phyloP scores from a whole-genome alignment of 2,329 filamentous ascomycete species.

The Xylariaceae sp. region DNA sequence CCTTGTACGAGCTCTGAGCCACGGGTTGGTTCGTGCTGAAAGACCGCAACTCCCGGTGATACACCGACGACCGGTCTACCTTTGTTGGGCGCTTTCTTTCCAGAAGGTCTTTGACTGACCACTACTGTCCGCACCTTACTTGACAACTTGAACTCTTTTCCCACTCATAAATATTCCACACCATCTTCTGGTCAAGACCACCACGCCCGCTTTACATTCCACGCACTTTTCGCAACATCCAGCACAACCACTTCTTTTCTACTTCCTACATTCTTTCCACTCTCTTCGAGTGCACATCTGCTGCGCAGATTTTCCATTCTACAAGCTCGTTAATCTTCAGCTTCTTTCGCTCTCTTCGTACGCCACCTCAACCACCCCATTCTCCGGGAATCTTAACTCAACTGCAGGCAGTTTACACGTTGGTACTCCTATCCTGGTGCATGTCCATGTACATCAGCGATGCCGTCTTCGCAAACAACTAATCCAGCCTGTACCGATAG shows the following conservation, averaged over 20 bases:
- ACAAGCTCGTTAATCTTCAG: background rate
- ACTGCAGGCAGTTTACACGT: slow-evolving; percentile 30
- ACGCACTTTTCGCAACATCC: background rate
- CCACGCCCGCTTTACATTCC: slow-evolving; percentile 1
- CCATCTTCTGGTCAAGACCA: slow-evolving; percentile 12
- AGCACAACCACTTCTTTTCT: slow-evolving; percentile 1
- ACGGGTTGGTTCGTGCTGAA: slow-evolving; percentile 23
- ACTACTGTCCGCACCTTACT: slow-evolving; percentile 22
- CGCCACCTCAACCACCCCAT: slow-evolving; percentile 17
- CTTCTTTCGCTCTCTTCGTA: background rate
- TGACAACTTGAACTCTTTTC: slow-evolving; percentile 16
- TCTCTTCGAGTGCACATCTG: slow-evolving; percentile 23
- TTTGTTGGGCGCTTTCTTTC: slow-evolving; percentile 4
- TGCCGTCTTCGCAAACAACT: slow-evolving; percentile 25
- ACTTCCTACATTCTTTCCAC: slow-evolving; percentile 18
- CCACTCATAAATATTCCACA: slow-evolving; percentile 22
- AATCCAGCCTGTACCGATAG: slow-evolving; percentile 24
- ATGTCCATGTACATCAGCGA: slow-evolving; percentile 7
- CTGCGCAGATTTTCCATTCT: slow-evolving; percentile 26
- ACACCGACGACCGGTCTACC: background rate
- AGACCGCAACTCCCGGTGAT: slow-evolving; percentile 22
- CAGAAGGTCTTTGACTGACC: slow-evolving; percentile 9
- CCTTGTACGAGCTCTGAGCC: too few species aligned
- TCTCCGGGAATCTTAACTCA: slow-evolving; percentile 13
- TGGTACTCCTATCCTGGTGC: slow-evolving; percentile 23